phyloP scores from a whole-genome alignment of 1,139 yeast genomes.

The Pneumocystis carinii region DNA sequence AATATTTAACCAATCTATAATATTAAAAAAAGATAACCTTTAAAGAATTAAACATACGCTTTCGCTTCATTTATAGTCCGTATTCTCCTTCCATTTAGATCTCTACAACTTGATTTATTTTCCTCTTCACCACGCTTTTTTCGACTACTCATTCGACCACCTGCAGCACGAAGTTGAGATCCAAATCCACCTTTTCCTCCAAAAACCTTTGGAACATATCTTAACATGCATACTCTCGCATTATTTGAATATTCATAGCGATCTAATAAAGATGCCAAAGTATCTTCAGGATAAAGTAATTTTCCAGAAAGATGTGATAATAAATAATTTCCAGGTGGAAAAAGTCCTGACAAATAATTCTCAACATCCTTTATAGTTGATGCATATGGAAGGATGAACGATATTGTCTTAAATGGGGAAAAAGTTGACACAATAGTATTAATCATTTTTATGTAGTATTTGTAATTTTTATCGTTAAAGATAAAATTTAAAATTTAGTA shows the following conservation, averaged over 20 bases:
- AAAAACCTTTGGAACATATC: constrained; percentile 17
- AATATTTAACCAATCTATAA: neutral
- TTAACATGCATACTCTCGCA: neutral
- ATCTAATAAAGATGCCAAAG: neutral
- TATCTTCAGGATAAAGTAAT: neutral
- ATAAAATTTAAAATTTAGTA: neutral
- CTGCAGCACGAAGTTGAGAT: constrained; percentile 30
- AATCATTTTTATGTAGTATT: neutral
- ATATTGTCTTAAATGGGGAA: neutral
- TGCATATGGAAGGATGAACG: neutral
- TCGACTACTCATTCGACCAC: constrained; percentile 24
- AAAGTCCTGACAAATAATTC: neutral
- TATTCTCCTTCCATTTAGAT: constrained; percentile 28
- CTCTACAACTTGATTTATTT: constrained; percentile 19
- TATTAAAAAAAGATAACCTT: neutral
- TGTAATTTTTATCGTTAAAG: neutral
- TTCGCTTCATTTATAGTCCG: constrained; percentile 25
- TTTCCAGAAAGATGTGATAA: neutral
- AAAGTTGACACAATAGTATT: neutral
- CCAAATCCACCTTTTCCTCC: constrained; percentile 45
- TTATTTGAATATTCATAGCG: neutral
- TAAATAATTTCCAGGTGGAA: neutral
- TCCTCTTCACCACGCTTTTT: constrained; percentile 18
- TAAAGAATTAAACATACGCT: constrained; percentile 12
- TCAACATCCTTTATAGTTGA: neutral